Evolutionary conservation across 129 eudicot genomes (phyloP), one percentile per base, ranked within the genome.

Genomic region (Helichrysum umbraculigerum): DNA sequence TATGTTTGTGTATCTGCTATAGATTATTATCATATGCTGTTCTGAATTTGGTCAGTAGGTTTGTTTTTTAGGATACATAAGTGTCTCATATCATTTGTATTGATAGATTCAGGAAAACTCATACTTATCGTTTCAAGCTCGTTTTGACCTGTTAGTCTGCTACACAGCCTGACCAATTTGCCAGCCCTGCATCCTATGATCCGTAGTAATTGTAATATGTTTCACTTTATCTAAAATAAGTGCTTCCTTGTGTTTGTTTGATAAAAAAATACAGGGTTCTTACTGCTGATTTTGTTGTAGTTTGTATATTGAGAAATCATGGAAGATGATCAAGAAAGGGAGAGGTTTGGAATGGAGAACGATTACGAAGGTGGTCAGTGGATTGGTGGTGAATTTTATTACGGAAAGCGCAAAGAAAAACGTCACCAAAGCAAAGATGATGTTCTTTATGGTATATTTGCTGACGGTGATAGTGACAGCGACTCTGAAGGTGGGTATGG

Each of bases 261-360:
- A 42, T 42, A 42, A 11, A 57, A 57, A 56, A 7, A 6, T 37
- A 37, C 12, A 39, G 47, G 7, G 44, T 73, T 65, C 57, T 64
- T 41, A 50, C 56, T 73, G 22, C 42, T 66, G 61, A 16, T 76
- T 70, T 60, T 75, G 51, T 76, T 71, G 37, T 65, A 81, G 85
- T 78, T 70, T n/a, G 6, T 70, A 33, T 39, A 17, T 35, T 20
- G 56, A 61, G 51, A 51, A 56, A 68, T 52, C 62, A 93, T 93
- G 98, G 95, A 93, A 17, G 98, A 90, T 8, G 78, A 85, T 74
- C 98, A 93, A 72, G 97, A 90, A 63, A 90, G 84, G 92, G 98
- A 93, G 84, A 85, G 81, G 59, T 93, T 90, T 70, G 92, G 89
- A 6, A 81, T 93, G 97, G 98, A 93, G 20, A 93, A 93, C 4